Evolutionary conservation across 75 land plant species (phyloP).

Genomic region (Pinus taeda): DNA sequence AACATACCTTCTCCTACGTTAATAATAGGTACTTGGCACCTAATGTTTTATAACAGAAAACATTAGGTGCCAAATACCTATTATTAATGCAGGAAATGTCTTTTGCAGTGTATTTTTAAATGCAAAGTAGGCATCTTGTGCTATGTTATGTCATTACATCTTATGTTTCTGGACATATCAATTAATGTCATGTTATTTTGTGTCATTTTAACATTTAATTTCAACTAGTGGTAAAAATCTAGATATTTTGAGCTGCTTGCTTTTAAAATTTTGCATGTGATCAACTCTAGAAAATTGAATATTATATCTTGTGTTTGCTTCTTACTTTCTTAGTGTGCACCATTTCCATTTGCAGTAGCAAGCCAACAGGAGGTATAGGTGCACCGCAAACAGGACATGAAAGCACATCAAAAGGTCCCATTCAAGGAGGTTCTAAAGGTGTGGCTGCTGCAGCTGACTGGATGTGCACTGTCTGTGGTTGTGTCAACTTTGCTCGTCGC

Average conservation of each 20-base stretch:
- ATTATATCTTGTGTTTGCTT: background rate
- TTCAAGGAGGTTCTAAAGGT: constrained; percentile 35
- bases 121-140: too few species aligned
- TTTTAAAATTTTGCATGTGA: background rate
- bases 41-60: too few species aligned
- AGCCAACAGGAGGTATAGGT: constrained; percentile 87
- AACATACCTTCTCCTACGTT: too few species aligned
- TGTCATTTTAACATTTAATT: background rate
- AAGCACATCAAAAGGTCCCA: constrained; percentile 24
- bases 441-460: constrained; percentile 68
- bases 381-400: constrained; percentile 52
- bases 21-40: too few species aligned
- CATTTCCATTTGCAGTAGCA: constrained; percentile 76
- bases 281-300: background rate
- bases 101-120: too few species aligned
- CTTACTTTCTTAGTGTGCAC: background rate
- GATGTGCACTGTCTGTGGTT: constrained; percentile 98
- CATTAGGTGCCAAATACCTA: too few species aligned
- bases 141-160: background rate
- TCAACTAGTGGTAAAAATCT: background rate
- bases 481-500: constrained; percentile 97
- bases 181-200: background rate
- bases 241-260: background rate
- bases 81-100: too few species aligned
- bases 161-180: background rate